phyloP scores from a whole-genome alignment of 805 yeast species.

The Blastobotrys mokoenaii region DNA sequence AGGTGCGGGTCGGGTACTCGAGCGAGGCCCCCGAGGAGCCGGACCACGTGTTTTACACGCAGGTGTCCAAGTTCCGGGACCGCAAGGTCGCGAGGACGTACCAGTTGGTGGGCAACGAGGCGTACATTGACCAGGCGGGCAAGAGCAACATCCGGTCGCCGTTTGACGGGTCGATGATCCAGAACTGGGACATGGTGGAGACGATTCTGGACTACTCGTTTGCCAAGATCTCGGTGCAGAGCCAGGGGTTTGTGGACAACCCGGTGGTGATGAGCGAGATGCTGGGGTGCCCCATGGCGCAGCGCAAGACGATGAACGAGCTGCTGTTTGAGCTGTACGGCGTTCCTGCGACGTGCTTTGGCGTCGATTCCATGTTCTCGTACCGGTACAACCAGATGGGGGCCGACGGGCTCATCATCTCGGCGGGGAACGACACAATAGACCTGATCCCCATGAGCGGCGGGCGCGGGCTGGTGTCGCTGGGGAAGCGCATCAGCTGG shows the following conservation, averaged over 20 bases:
- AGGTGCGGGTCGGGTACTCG: constrained; percentile 33
- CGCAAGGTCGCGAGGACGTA: constrained; percentile 48
- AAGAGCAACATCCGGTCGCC: constrained; percentile 68
- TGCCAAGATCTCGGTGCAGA: constrained; percentile 61
- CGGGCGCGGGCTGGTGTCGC: constrained; percentile 57
- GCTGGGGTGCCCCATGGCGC: constrained; percentile 59
- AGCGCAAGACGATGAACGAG: constrained; percentile 70
- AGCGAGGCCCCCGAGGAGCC: constrained; percentile 10
- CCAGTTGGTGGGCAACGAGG: constrained; percentile 78
- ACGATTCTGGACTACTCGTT: constrained; percentile 76
- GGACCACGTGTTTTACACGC: constrained; percentile 63
- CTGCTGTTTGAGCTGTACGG: constrained; percentile 76
- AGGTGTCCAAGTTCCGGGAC: constrained; percentile 70
- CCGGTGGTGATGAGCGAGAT: constrained; percentile 79
- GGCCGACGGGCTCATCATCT: constrained; percentile 61
- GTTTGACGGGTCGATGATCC: constrained; percentile 75
- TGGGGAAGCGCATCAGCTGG: constrained; percentile 79
- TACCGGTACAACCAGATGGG: constrained; percentile 49
- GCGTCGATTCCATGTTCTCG: constrained; percentile 76
- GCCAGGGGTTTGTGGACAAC: constrained; percentile 50
- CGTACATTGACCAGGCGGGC: constrained; percentile 58
- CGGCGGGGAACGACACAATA: constrained; percentile 76
- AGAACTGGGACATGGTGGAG: constrained; percentile 91
- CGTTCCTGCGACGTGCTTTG: constrained; percentile 67
- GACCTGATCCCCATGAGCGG: constrained; percentile 71